These are phyloP conservation scores for Arxiozyma slooffiae DNA, from an alignment of 1,139 yeast species.

Conservation along the genomic window DNA sequence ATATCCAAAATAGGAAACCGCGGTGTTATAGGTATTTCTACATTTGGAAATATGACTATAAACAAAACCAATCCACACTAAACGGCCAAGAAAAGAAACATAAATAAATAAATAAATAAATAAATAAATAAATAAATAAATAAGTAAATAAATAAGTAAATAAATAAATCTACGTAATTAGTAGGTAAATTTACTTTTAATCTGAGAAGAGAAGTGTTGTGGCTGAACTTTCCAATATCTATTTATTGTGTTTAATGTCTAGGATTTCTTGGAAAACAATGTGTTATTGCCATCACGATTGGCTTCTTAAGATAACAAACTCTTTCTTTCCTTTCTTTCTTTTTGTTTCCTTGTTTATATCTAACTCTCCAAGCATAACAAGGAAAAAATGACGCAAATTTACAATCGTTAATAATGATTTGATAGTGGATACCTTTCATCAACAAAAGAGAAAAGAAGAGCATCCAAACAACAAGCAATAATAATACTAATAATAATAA, in stretches of 20 bases:
- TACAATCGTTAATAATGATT: background rate
- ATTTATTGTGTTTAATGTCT: background rate
- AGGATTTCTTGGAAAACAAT: background rate
- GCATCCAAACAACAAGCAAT: too few relatives aligned
- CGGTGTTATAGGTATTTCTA: background rate
- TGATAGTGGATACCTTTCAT: background rate
- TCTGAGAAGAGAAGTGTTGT: background rate
- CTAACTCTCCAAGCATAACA: too few relatives aligned
- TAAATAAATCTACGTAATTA: too few relatives aligned
- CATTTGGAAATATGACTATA: background rate
- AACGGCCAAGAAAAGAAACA: background rate
- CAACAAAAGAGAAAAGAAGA: too few relatives aligned
- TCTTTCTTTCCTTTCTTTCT: too few relatives aligned
- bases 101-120: too few relatives aligned
- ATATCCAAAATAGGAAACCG: background rate
- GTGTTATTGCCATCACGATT: background rate
- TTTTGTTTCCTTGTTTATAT: background rate
- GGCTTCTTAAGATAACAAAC: background rate
- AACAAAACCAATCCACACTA: background rate
- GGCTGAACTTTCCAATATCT: background rate
- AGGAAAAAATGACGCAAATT: background rate
- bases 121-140: too few relatives aligned
- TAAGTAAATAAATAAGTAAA: too few relatives aligned
- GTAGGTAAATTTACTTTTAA: background rate
- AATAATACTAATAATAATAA: too few relatives aligned